phyloP scores from a whole-genome alignment of 1,284 basidiomycete genomes.

The Apiotrichum akiyoshidainum region DNA sequence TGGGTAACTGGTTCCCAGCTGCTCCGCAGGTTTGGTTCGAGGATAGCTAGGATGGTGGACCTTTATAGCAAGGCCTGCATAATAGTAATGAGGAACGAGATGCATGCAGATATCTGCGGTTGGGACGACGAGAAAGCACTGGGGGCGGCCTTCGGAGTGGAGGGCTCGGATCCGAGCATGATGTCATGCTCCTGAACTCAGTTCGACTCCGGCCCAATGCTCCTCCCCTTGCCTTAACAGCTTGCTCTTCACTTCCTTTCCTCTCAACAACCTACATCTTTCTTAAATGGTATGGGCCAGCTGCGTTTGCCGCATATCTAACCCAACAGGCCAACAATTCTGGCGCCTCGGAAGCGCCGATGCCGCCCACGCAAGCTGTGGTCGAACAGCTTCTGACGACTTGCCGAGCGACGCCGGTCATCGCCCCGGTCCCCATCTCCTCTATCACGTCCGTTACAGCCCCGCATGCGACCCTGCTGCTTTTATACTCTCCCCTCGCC shows the following conservation, averaged over 20 bases:
- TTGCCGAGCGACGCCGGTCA: neutral
- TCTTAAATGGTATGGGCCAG: too few species aligned
- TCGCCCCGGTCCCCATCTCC: slow-evolving; percentile 11
- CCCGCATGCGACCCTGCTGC: slow-evolving; percentile 6
- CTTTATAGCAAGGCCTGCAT: neutral
- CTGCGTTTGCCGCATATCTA: too few species aligned
- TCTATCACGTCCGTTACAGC: neutral
- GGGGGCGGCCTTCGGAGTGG: too few species aligned
- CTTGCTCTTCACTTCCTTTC: too few species aligned
- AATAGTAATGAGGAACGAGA: too few species aligned
- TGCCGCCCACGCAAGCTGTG: neutral
- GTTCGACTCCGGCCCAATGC: too few species aligned
- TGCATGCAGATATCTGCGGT: neutral
- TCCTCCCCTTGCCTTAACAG: too few species aligned
- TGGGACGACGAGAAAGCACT: too few species aligned
- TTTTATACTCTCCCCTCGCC: slow-evolving; percentile 4
- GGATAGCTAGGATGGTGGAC: neutral
- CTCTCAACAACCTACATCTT: too few species aligned
- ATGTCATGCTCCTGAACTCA: too few species aligned
- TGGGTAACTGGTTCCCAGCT: slow-evolving; percentile 22
- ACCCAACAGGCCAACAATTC: too few species aligned
- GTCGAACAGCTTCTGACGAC: neutral
- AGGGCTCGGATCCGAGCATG: neutral
- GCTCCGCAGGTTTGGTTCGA: slow-evolving; percentile 22
- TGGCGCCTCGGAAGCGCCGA: too few species aligned